Conservation (phyloP, 768 basidiomycete species). For the Lepiota venenata region DNA sequence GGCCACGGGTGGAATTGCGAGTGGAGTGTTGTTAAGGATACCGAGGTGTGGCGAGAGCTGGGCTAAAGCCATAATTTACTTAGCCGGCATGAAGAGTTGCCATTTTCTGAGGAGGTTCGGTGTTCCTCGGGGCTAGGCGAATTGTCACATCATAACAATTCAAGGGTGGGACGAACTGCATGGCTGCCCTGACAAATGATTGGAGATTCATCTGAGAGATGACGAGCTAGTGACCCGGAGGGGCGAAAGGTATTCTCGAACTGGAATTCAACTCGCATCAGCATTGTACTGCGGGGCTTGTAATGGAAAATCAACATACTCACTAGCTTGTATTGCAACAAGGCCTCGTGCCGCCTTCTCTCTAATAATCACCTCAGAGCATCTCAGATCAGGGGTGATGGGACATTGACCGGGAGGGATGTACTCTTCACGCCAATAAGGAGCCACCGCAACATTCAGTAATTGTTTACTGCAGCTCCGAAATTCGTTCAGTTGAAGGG, state of each 20-base stretch:
- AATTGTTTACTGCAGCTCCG: constrained; percentile 70
- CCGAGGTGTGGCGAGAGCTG: constrained; percentile 83
- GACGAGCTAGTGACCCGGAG: constrained; percentile 82
- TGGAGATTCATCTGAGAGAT: constrained; percentile 41
- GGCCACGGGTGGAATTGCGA: constrained; percentile 88
- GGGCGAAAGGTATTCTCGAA: constrained; percentile 81
- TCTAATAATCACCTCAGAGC: constrained; percentile 67
- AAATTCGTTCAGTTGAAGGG: constrained; percentile 81
- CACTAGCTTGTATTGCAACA: constrained; percentile 80
- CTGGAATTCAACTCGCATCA: constrained; percentile 35
- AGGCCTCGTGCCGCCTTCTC: constrained; percentile 77
- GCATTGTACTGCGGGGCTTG: constrained; percentile 23
- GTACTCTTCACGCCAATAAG: constrained; percentile 50
- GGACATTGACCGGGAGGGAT: constrained; percentile 5
- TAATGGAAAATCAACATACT: constrained; percentile 40
- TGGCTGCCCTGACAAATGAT: constrained; percentile 82
- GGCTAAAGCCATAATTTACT: constrained; percentile 70
- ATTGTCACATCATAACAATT: background rate
- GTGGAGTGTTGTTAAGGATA: constrained; percentile 93
- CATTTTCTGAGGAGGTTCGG: constrained; percentile 27
- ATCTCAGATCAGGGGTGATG: constrained; percentile 28
- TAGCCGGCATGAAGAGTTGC: constrained; percentile 23
- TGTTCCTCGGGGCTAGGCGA: constrained; percentile 62
- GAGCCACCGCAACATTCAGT: constrained; percentile 78
- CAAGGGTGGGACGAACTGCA: constrained; percentile 37